These are phyloP conservation scores for Boletus semigastroideus DNA, from an alignment of 1,284 basidiomycete genomes.

Conservation along the genomic window DNA sequence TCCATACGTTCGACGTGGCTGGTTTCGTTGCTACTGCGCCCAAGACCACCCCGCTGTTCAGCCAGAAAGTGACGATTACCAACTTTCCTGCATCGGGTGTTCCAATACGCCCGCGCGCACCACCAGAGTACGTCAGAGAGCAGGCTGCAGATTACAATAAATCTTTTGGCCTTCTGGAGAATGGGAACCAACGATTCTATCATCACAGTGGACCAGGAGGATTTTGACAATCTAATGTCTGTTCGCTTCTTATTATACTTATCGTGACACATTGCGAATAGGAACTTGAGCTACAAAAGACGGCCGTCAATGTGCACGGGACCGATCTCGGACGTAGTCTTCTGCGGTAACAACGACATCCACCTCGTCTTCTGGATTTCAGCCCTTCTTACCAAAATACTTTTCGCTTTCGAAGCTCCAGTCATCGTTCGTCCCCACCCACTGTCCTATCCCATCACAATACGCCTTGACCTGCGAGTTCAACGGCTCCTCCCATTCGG, in stretches of 20 bases:
- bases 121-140: constrained; percentile 50
- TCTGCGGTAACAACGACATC: neutral
- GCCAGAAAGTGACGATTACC: constrained; percentile 43
- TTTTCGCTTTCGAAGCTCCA: neutral
- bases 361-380: neutral
- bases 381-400: neutral
- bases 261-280: too few relatives aligned
- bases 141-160: constrained; percentile 50
- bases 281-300: neutral
- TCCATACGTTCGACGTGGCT: constrained; percentile 44
- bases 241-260: too few relatives aligned
- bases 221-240: neutral
- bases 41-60: constrained; percentile 36
- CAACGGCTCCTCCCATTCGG: neutral
- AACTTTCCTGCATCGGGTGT: constrained; percentile 44
- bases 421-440: neutral
- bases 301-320: neutral
- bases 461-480: too few relatives aligned
- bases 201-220: constrained; percentile 27
- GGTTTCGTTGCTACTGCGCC: constrained; percentile 41
- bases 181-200: constrained; percentile 55
- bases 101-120: constrained; percentile 47
- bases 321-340: neutral
- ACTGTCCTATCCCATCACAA: neutral
- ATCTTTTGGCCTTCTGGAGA: constrained; percentile 52